Base-by-base conservation (phyloP, 2,329 filamentous ascomycete genomes). In the Aphanoascus verrucosus region DNA sequence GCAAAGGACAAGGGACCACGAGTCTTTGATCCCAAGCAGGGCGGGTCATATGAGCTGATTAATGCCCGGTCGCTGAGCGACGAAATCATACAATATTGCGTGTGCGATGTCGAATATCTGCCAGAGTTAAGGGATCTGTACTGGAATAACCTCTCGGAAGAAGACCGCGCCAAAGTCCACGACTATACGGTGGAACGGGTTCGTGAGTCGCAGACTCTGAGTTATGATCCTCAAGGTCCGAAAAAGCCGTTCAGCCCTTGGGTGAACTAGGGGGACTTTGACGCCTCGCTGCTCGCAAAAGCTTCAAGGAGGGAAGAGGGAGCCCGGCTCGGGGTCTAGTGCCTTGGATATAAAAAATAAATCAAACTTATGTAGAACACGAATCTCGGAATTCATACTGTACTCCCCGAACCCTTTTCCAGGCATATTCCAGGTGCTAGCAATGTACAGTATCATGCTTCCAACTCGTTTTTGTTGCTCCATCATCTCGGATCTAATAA, bases 11-110 rank as follows among this genome's bases (percentile, higher is more conserved):
- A 37, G 23, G 72, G 72, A 0, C 7, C 49, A 0, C 54, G 49
- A 1, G 62, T 77, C 2, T 77, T 76, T 57, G 60, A 60, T 3
- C 71, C 73, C 0, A 61, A 70, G 28, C 50, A 49, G 1, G 76
- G 76, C 1, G 77, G 76, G 0, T 62, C 56, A 8, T 75, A 74
- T 57, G 64, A 71, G 12, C 70, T 77, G 0, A 80, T 80, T 59
- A 70, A 74, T 54, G 48, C 64, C 43, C 67, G 76, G 0, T 77
- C 77, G 0, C 55, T 80, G 5, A 41, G 56, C 0, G 9, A 58
- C 2, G 69, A 69, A 0, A 66, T 78, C 1, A 52, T 63, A 19
- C 11, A 58, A 0, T 80, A 80, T 61, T 79, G 76, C 57, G 63
- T 66, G 2, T 65, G 73, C 20, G 75, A 79, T 57, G 71, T 80